Percentiles rank a stretch among this genome's conserved stretches.
Evolutionary conservation across 2,329 filamentous ascomycete species (phyloP).

Genomic region (Penicillium sp.): DNA sequence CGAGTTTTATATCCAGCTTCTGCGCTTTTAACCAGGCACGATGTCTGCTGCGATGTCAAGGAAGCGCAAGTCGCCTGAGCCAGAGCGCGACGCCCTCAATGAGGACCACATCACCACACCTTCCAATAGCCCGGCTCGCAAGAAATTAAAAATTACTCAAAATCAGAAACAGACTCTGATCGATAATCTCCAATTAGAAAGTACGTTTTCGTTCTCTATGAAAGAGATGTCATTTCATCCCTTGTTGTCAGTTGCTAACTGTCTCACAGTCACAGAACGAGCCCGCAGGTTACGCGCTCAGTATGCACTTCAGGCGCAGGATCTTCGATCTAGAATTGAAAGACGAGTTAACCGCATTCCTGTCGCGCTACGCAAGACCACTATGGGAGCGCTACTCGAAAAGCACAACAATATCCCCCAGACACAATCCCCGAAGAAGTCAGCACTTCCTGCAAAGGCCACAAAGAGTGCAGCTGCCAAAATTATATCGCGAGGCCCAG

Average conservation of each 20-base stretch:
- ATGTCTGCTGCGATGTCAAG: conserved; percentile 34
- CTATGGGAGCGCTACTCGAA: conserved; percentile 73
- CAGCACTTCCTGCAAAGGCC: conserved; percentile 26
- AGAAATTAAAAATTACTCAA: conserved; percentile 59
- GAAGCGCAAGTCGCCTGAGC: conserved; percentile 40
- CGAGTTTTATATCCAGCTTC: background rate
- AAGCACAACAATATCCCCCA: conserved; percentile 38
- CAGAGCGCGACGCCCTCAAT: conserved; percentile 36
- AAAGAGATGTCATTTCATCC: conserved; percentile 15
- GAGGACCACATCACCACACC: conserved; percentile 45
- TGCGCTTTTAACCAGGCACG: background rate
- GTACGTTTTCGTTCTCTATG: conserved; percentile 48
- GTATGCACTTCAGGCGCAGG: conserved; percentile 82
- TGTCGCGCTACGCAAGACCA: conserved; percentile 69
- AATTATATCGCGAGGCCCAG: conserved; percentile 27
- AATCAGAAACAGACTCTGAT: conserved; percentile 81
- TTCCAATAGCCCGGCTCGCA: conserved; percentile 59
- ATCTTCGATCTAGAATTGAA: conserved; percentile 79
- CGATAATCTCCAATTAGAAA: conserved; percentile 84
- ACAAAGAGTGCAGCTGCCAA: conserved; percentile 22
- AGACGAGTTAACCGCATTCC: conserved; percentile 93
- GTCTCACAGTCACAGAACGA: conserved; percentile 69
- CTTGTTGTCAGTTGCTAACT: conserved; percentile 17
- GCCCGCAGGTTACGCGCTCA: conserved; percentile 83
- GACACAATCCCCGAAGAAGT: conserved; percentile 29